Evolutionary conservation across 164 flowering plant genomes (phyloP).

Genomic region (Berberis thunbergii): DNA sequence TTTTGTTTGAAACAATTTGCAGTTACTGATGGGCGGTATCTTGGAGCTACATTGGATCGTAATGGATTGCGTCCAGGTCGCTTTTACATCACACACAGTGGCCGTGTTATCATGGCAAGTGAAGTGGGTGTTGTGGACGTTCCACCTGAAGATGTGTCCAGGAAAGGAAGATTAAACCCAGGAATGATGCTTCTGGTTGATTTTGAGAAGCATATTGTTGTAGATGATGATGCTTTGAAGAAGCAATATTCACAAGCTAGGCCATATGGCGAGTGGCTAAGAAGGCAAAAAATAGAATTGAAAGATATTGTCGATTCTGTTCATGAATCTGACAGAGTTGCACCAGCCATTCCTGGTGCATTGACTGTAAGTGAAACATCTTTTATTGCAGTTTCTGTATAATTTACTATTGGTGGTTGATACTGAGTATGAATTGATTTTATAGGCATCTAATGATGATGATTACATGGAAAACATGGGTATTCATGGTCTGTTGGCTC

Average conservation of each 20-base stretch:
- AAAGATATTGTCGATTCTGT: conserved; percentile 70
- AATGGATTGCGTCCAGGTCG: conserved; percentile 99
- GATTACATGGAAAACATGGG: conserved; percentile 80
- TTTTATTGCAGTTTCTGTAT: not conserved
- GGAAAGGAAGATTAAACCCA: conserved; percentile 97
- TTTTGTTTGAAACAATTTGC: conserved; percentile 18
- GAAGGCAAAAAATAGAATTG: conserved; percentile 75
- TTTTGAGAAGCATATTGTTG: conserved; percentile 92
- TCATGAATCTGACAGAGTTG: conserved; percentile 36
- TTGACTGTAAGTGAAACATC: conserved; percentile 40
- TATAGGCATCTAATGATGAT: conserved; percentile 47
- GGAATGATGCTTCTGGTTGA: conserved; percentile 99
- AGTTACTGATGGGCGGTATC: conserved; percentile 99
- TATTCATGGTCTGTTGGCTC: conserved; percentile 77
- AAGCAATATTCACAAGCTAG: conserved; percentile 79
- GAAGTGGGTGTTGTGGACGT: conserved; percentile 99
- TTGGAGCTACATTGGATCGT: conserved; percentile 97
- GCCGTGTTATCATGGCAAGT: conserved; percentile 98
- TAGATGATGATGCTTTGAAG: conserved; percentile 93
- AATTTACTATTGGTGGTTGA: not conserved
- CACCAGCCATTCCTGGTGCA: conserved; percentile 69
- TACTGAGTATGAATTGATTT: not conserved
- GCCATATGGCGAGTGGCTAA: conserved; percentile 95
- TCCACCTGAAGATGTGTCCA: conserved; percentile 79
- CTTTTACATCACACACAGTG: conserved; percentile 86